Conservation (phyloP, 441 rosid genomes). For the Corymbia calophylla region DNA sequence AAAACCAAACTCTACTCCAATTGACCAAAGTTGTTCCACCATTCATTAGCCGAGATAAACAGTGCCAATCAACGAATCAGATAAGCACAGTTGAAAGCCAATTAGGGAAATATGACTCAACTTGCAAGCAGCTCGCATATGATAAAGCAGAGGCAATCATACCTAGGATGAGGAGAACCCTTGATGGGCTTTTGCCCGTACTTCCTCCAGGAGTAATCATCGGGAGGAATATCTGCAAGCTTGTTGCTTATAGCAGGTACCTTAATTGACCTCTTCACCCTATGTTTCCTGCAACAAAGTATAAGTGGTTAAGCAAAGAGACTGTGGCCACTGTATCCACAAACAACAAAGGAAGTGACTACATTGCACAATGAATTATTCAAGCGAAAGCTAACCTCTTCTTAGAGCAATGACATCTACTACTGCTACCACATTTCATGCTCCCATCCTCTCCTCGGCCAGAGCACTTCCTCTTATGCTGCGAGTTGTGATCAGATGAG, state of each 20-base stretch:
- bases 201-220: constrained; percentile 82
- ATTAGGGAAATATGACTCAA: not conserved
- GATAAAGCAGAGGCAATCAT: not conserved
- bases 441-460: constrained; percentile 59
- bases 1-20: not conserved
- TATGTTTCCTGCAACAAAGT: constrained; percentile 45
- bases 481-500: constrained; percentile 57
- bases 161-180: constrained; percentile 91
- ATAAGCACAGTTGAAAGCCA: not conserved
- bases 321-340: not conserved
- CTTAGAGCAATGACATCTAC: constrained; percentile 75
- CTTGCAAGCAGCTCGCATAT: not conserved
- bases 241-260: constrained; percentile 78
- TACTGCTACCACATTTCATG: constrained; percentile 49
- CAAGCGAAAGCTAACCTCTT: constrained; percentile 38
- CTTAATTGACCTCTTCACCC: constrained; percentile 62
- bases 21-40: not conserved
- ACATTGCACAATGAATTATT: not conserved
- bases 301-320: not conserved
- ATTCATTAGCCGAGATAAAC: not conserved
- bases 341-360: not conserved
- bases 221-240: constrained; percentile 80
- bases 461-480: constrained; percentile 56
- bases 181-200: constrained; percentile 82
- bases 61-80: not conserved